phyloP scores from a whole-genome alignment of 1,139 yeast species.

The Zygosaccharomyces sapae region DNA sequence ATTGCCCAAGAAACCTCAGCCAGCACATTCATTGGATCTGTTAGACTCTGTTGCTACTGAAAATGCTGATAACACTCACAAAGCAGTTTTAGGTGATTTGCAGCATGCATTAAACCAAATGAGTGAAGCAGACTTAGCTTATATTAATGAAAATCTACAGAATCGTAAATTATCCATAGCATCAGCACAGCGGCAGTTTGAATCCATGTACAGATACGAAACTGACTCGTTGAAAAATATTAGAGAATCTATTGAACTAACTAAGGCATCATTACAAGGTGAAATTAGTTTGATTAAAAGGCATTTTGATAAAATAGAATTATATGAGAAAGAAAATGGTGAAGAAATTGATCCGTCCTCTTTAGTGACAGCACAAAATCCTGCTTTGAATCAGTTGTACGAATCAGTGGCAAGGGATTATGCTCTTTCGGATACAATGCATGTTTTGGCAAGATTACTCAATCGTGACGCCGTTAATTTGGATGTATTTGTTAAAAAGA shows the following conservation, averaged over 20 bases:
- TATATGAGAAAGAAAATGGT: conserved; percentile 14
- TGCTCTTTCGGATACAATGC: conserved; percentile 66
- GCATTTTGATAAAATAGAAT: conserved; percentile 6
- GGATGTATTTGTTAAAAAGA: conserved; percentile 39
- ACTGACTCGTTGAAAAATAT: conserved; percentile 28
- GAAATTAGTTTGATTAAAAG: conserved; percentile 3
- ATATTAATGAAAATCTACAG: conserved; percentile 5
- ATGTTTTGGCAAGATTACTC: conserved; percentile 56
- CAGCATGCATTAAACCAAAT: conserved; percentile 10
- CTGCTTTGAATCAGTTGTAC: conserved; percentile 55
- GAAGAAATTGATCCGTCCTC: conserved; percentile 7
- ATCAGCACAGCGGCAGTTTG: conserved; percentile 29
- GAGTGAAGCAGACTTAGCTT: conserved; percentile 2
- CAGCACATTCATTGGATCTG: conserved; percentile 10
- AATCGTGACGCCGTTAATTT: conserved; percentile 41
- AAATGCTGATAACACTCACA: conserved; percentile 7
- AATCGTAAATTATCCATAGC: conserved; percentile 9
- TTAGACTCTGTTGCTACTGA: conserved; percentile 10
- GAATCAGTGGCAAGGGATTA: conserved; percentile 60
- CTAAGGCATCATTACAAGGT: conserved; percentile 7
- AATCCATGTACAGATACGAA: conserved; percentile 34
- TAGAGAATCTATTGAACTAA: conserved; percentile 8
- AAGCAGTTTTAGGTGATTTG: conserved; percentile 9
- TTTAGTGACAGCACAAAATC: conserved; percentile 37
- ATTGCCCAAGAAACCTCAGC: conserved; percentile 27